A percentile compares a stretch with the other conserved stretches of the same genome.
Conservation (phyloP, 306 rosid genomes). For the Crotalaria pallida region DNA sequence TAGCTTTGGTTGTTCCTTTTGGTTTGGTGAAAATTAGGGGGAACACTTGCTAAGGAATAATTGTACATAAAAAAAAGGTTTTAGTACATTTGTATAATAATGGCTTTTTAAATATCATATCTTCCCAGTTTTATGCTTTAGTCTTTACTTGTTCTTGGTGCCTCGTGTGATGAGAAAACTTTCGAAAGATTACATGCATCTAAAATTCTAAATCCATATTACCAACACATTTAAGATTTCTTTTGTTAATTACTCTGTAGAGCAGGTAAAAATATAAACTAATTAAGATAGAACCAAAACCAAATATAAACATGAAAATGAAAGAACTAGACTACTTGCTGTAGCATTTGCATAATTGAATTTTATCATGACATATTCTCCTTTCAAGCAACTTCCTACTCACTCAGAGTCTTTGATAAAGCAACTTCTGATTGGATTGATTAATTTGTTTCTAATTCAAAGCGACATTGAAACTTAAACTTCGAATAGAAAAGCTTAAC, state of each 20-base stretch:
- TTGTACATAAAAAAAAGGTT: constrained; percentile 18
- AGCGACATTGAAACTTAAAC: background rate
- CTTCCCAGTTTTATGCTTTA: background rate
- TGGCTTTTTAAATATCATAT: constrained; percentile 3
- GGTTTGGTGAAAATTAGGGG: background rate
- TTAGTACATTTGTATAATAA: background rate
- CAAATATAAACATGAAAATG: too few species aligned
- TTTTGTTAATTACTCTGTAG: background rate
- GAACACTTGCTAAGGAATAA: constrained; percentile 12
- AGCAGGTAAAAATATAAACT: background rate
- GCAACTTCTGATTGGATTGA: background rate
- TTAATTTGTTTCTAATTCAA: background rate
- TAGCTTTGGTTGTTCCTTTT: background rate
- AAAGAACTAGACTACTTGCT: too few species aligned
- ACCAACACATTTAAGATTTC: background rate
- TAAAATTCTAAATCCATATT: background rate
- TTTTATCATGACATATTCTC: too few species aligned
- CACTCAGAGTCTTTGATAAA: background rate
- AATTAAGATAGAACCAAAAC: too few species aligned
- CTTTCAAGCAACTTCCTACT: background rate
- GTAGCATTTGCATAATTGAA: background rate
- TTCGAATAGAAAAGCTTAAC: background rate
- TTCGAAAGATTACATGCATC: background rate
- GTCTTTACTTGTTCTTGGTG: background rate
- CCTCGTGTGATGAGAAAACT: background rate